phyloP scores from a whole-genome alignment of 768 basidiomycete genomes.

The Pleurotus sapidus region DNA sequence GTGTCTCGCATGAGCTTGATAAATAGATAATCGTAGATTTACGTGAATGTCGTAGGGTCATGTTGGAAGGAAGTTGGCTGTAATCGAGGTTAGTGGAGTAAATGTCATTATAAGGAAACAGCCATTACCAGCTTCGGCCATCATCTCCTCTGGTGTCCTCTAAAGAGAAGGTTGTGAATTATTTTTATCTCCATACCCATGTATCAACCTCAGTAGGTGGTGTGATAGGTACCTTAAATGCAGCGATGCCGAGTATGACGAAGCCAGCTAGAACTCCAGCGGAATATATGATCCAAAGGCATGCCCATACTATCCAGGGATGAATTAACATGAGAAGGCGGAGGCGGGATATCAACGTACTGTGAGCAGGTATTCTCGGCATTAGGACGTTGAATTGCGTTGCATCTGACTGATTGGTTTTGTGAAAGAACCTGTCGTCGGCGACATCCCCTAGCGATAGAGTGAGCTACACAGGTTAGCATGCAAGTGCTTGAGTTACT shows the following conservation, averaged over 20 bases:
- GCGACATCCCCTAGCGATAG: constrained; percentile 76
- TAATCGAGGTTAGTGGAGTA: constrained; percentile 8
- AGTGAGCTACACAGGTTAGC: neutral
- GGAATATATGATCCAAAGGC: constrained; percentile 82
- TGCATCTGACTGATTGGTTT: constrained; percentile 90
- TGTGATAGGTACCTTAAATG: constrained; percentile 66
- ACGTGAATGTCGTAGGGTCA: constrained; percentile 20
- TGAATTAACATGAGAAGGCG: neutral
- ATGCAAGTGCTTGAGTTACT: constrained; percentile 21
- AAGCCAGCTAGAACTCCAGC: constrained; percentile 73
- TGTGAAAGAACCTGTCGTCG: constrained; percentile 93
- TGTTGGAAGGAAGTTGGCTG: constrained; percentile 66
- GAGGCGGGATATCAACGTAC: constrained; percentile 35
- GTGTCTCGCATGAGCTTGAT: no score
- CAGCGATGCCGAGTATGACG: constrained; percentile 73
- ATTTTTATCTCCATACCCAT: constrained; percentile 4
- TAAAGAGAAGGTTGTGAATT: constrained; percentile 16
- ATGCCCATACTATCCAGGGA: constrained; percentile 67
- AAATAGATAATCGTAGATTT: no score
- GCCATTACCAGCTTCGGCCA: constrained; percentile 68
- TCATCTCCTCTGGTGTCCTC: constrained; percentile 59
- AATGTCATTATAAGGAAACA: neutral
- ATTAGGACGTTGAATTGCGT: constrained; percentile 83
- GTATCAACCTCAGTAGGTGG: neutral
- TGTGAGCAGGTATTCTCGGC: constrained; percentile 67